Percentiles rank a stretch among this genome's conserved stretches.
These are phyloP conservation scores for Boletales sp. DNA, from an alignment of 768 basidiomycete species.

Conservation along the genomic window DNA sequence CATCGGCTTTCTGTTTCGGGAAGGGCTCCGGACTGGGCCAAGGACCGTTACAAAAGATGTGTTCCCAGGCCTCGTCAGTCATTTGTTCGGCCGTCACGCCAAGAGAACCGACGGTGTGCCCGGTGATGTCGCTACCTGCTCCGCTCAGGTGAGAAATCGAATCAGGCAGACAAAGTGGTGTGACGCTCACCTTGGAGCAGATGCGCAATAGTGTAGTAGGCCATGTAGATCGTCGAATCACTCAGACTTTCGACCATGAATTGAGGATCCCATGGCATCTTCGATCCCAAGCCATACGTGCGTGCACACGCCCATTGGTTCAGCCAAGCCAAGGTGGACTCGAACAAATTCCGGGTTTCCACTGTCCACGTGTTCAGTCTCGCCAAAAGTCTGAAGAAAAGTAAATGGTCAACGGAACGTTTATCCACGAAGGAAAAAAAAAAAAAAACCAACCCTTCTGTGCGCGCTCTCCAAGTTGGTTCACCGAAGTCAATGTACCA, in stretches of 20 bases:
- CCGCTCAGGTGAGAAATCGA: constrained; percentile 4
- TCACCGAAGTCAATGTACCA: constrained; percentile 99
- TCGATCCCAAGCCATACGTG: constrained; percentile 92
- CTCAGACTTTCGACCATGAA: constrained; percentile 96
- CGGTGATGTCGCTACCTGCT: constrained; percentile 70
- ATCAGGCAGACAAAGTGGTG: background rate
- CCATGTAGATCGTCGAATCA: constrained; percentile 98
- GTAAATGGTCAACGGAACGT: constrained; percentile 1
- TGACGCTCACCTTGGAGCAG: constrained; percentile 73
- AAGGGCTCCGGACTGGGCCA: constrained; percentile 69
- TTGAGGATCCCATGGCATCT: constrained; percentile 93
- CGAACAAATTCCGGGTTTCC: constrained; percentile 93
- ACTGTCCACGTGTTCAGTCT: constrained; percentile 86
- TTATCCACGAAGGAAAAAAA: background rate
- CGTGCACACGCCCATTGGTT: constrained; percentile 99
- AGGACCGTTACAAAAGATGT: constrained; percentile 76
- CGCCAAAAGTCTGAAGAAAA: constrained; percentile 56
- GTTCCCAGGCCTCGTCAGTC: constrained; percentile 98
- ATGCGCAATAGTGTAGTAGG: constrained; percentile 94
- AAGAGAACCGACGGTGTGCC: constrained; percentile 73
- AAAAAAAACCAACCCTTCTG: constrained; percentile 62
- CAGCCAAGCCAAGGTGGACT: constrained; percentile 90
- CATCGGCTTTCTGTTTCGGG: constrained; percentile 72
- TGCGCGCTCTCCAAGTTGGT: constrained; percentile 77
- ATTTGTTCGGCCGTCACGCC: constrained; percentile 87